A percentile compares a stretch with the other conserved stretches of the same genome.
Evolutionary conservation across 306 rosid species (phyloP).

Genomic region (Senna tora): DNA sequence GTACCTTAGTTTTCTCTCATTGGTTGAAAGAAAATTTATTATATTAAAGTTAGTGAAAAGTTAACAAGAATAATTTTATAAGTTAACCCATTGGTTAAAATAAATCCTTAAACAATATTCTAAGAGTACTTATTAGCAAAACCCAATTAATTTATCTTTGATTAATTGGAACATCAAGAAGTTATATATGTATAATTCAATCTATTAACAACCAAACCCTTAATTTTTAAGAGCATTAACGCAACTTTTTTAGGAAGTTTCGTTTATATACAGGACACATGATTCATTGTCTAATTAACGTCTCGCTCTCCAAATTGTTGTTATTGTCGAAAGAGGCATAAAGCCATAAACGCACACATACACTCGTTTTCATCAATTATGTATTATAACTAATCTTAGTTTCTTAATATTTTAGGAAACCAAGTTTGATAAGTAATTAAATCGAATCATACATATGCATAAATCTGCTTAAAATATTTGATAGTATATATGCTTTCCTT

Average conservation of each 20-base stretch:
- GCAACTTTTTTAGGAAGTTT: slow-evolving; percentile 23
- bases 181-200: too few relatives aligned
- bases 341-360: neutral
- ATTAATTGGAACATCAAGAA: neutral
- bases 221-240: neutral
- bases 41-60: too few relatives aligned
- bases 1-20: too few relatives aligned
- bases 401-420: slow-evolving; percentile 39
- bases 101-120: too few relatives aligned
- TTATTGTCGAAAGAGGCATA: slow-evolving; percentile 27
- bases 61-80: too few relatives aligned
- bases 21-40: too few relatives aligned
- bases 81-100: too few relatives aligned
- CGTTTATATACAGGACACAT: slow-evolving; percentile 15
- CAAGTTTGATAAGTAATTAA: slow-evolving; percentile 43
- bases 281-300: neutral
- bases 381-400: neutral
- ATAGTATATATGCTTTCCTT: neutral
- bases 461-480: neutral
- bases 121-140: too few relatives aligned
- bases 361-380: neutral
- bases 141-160: too few relatives aligned
- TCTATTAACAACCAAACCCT: too few relatives aligned
- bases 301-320: slow-evolving; percentile 26
- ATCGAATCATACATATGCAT: neutral